phyloP scores from a whole-genome alignment of 768 basidiomycete species.

The Pulveroboletus sp. region DNA sequence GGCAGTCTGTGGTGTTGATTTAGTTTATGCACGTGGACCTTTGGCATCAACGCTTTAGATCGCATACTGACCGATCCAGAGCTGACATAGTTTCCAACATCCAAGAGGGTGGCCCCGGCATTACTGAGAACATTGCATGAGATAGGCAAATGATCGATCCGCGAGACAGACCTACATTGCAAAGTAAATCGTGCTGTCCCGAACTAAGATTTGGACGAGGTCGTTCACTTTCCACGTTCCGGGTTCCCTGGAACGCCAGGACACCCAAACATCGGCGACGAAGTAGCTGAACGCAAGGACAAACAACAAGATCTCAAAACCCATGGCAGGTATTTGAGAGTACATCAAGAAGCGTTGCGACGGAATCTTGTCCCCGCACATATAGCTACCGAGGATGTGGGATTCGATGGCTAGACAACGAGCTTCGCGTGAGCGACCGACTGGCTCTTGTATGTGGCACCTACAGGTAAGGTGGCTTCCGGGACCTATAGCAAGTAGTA shows the following conservation, averaged over 20 bases:
- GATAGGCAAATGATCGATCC: background rate
- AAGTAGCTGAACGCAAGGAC: conserved; percentile 13
- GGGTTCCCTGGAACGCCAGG: background rate
- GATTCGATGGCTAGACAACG: background rate
- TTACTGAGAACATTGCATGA: conserved; percentile 1
- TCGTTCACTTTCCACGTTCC: conserved; percentile 2
- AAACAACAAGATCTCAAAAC: conserved; percentile 16
- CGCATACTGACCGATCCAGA: background rate
- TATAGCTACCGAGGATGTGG: background rate
- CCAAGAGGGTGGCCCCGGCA: background rate
- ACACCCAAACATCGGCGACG: background rate
- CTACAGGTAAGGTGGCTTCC: conserved; percentile 2
- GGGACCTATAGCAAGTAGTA: conserved; percentile 12
- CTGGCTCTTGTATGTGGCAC: background rate
- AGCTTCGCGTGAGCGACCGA: background rate
- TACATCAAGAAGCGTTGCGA: background rate
- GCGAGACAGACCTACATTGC: conserved; percentile 9
- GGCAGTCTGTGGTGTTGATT: background rate
- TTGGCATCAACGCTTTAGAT: background rate
- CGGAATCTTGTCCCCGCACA: conserved; percentile 2
- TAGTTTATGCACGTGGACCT: background rate
- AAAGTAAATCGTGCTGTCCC: conserved; percentile 19
- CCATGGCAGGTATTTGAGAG: conserved; percentile 5
- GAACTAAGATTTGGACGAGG: conserved; percentile 11
- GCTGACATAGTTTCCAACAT: background rate